Evolutionary conservation across 208 protist genomes (phyloP), one percentile per base, ranked within the genome.

Genomic region (Acanthamoeba sp.): DNA sequence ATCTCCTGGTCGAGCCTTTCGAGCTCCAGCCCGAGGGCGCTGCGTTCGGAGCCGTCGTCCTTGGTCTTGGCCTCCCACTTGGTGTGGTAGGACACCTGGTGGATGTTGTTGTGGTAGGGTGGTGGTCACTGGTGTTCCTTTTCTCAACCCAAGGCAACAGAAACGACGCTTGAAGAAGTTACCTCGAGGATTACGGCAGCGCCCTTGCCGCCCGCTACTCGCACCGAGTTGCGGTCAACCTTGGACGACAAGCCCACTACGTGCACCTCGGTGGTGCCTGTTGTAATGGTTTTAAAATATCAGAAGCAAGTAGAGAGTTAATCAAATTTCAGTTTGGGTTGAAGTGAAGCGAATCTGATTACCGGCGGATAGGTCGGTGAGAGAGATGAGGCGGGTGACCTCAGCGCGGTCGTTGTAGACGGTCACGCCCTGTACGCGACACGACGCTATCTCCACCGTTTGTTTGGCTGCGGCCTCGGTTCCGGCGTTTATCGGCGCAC

Each of bases 351-450:
- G 59, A 69, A 22, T 4, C 16, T 6, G 4, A 27, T 7, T 20
- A 87, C 78, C 78, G 5, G 48, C 45, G 2, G 42, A 24, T 12
- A 87, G 45, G 27, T 59, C 78, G 24, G 45, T 20, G 42, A 87
- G 78, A 36, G 42, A 2, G n/a, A 87, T 45, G 45, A 38, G 14
- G 78, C 78, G 78, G 27, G 78, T 87, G 78, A 87, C 78, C 22
- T 87, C 78, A 18, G 78, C 78, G 45, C 78, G 78, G 78, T 87
- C 78, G 45, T 87, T 87, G 78, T 87, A 87, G 27, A 87, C 78
- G 16, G 78, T 87, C 29, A 87, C 78, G n/a, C 34, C 29, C 45
- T 62, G 38, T 5, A 87, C 78, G 0, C 14, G 78, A 38, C 78
- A 87, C 18, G 45, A 29, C 45, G 29, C 20, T 0, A 87, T 1